Evolutionary conservation across 306 rosid genomes (phyloP), one percentile per base, ranked within the genome.

Genomic region (Hippophae rhamnoides): DNA sequence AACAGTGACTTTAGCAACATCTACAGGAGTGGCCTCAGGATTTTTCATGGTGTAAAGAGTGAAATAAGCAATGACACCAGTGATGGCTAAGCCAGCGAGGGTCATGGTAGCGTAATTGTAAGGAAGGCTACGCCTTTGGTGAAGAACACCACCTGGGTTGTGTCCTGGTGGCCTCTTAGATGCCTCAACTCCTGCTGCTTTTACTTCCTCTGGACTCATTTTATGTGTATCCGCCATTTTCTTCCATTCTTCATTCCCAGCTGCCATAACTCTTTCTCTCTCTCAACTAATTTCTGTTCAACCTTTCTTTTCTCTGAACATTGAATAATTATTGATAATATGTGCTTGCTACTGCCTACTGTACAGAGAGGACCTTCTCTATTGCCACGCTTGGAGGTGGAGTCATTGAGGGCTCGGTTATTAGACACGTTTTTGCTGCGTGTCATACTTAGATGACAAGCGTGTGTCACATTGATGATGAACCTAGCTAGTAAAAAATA

Each of bases 91-190:
- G 64, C 92, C 86, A 7, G 66, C 79, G 0, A 81, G 0, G 5
- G 79, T 11, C 74, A 81, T 67, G 31, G 78, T 64, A 5, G 81
- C 6, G 41, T 43, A 5, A 56, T 63, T 78, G 68, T 57, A 47
- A 3, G 95, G 89, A 57, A 90, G 83, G 13, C 63, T 63, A 46
- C 74, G 75, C 43, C 82, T 74, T 71, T 85, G 89, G 64, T 92
- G 98, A 60, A 92, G 95, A n/a, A 74, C 53, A 18, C 57, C 73
- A 0, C 83, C 84, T 0, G 85, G 88, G 13, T 55, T 46, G 13
- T 72, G 73, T 8, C 86, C 90, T 0, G 95, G 82, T 0, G 87
- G 72, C 71, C 93, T 80, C 76, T 69, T 79, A 9, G 96, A 78
- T 2, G 57, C 87, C 41, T 85, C 87, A 0, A 79, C 86, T 44